These are phyloP conservation scores for Russula olivacea DNA, from an alignment of 768 basidiomycete genomes.

Conservation along the genomic window DNA sequence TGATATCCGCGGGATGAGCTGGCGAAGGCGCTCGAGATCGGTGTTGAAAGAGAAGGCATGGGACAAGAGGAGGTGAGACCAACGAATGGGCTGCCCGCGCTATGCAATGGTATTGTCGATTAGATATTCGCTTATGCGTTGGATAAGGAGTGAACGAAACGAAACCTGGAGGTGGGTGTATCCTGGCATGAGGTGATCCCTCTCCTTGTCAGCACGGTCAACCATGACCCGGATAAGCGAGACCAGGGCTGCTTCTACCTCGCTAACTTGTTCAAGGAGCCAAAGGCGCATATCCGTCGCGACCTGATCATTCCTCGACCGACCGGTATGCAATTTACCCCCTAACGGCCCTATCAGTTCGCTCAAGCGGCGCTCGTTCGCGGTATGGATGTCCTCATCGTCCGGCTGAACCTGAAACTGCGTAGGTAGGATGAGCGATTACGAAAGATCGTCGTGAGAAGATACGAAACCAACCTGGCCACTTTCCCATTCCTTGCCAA, in stretches of 20 bases:
- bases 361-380: slow-evolving; percentile 90
- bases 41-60: slow-evolving; percentile 91
- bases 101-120: slow-evolving; percentile 31
- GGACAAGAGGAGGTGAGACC: slow-evolving; percentile 95
- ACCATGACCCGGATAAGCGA: slow-evolving; percentile 83
- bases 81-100: slow-evolving; percentile 97
- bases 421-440: background rate
- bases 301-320: slow-evolving; percentile 97
- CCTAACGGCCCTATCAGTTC: slow-evolving; percentile 90
- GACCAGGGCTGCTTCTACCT: slow-evolving; percentile 62
- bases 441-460: background rate
- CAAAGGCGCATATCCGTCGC: slow-evolving; percentile 98
- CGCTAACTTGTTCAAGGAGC: slow-evolving; percentile 73
- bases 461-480: slow-evolving; percentile 49
- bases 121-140: background rate
- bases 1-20: slow-evolving; percentile 85
- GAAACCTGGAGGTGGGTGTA: slow-evolving; percentile 95
- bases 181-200: slow-evolving; percentile 85
- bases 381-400: slow-evolving; percentile 98
- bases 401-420: slow-evolving; percentile 78
- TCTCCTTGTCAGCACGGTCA: slow-evolving; percentile 90
- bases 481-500: slow-evolving; percentile 80
- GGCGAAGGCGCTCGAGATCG: slow-evolving; percentile 79
- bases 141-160: background rate
- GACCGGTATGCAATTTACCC: slow-evolving; percentile 95